Evolutionary conservation across 1,139 yeast species (phyloP).

Genomic region (Yamadazyma aaseri): DNA sequence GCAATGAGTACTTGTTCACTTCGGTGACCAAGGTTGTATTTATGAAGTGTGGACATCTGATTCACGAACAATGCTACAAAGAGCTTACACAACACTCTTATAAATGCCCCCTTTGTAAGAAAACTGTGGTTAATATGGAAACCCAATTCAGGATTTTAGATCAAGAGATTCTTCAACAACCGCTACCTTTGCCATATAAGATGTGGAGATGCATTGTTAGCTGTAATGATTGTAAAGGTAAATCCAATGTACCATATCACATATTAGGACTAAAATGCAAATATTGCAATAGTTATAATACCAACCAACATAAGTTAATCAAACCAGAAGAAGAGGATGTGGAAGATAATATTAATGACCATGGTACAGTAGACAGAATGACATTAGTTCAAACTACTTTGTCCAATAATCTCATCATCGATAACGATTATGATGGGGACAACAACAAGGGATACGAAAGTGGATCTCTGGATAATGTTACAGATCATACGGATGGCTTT

Average conservation of each 20-base stretch:
- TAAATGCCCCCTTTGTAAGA: slow-evolving; percentile 88
- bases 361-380: slow-evolving; percentile 26
- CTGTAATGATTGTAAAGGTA: slow-evolving; percentile 90
- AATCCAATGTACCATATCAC: slow-evolving; percentile 74
- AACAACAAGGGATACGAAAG: slow-evolving; percentile 17
- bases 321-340: slow-evolving; percentile 53
- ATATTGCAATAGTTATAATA: slow-evolving; percentile 83
- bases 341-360: slow-evolving; percentile 19
- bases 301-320: slow-evolving; percentile 65
- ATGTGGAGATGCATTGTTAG: slow-evolving; percentile 74
- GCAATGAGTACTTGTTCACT: slow-evolving; percentile 87
- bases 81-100: slow-evolving; percentile 78
- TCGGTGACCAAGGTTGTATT: slow-evolving; percentile 84
- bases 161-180: slow-evolving; percentile 73
- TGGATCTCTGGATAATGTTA: slow-evolving; percentile 4
- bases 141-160: slow-evolving; percentile 84
- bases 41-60: slow-evolving; percentile 94
- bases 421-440: slow-evolving; percentile 25
- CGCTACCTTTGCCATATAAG: slow-evolving; percentile 76
- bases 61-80: slow-evolving; percentile 80
- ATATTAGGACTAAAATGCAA: slow-evolving; percentile 84
- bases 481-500: slow-evolving; percentile 12
- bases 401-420: slow-evolving; percentile 40
- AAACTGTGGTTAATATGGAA: slow-evolving; percentile 82
- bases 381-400: slow-evolving; percentile 32